Base-by-base conservation (phyloP, 768 basidiomycete genomes). In the Kwoniella shandongensis region DNA sequence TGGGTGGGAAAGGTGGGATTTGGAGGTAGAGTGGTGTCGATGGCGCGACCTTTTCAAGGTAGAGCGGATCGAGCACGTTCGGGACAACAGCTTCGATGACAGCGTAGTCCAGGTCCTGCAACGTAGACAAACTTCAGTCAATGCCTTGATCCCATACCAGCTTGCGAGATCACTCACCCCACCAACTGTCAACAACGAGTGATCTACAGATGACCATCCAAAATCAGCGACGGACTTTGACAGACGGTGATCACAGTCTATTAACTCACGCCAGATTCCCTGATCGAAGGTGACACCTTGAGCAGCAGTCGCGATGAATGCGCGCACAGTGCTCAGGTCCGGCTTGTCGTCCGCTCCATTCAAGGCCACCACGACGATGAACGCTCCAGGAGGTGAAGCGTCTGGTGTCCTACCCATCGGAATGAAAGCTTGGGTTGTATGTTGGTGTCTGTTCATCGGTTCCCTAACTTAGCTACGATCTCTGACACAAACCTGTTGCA, bases 401-500 rank as follows among this genome's bases (percentile, higher is more conserved):
- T 40, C 22, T 22, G 56, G 35, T 23, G n/a, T 39, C 23, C 50
- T 17, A 42, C 45, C 63, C 60, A 51, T 61, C 29, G 65, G 94
- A 54, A 97, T 83, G 76, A 98, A 98, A 5, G 88, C 86, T 74
- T 97, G 94, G 64, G 86, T 94, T 8, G 89, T 92, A 25, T 54
- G 58, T n/a, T 41, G 50, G 46, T 70, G 72, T 50, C 72, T 70
- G 27, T 17, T 8, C 13, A 6, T 6, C 32, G 32, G 13, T 13
- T 32, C 32, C 6, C 13, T 6, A 32, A 13, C 32, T 32, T n/a
- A 38, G 11, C 17, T 18, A 18, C 7, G 40, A 6, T n/a, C 40
- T 23, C 40, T 42, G 40, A n/a, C 6, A 42, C 40, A 23, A n/a
- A 32, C 32, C 32, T 32, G 32, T 32, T 13, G 30, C 32, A 60